These are phyloP conservation scores for Candida ipomoeae DNA, from an alignment of 805 yeast species.

Conservation along the genomic window DNA sequence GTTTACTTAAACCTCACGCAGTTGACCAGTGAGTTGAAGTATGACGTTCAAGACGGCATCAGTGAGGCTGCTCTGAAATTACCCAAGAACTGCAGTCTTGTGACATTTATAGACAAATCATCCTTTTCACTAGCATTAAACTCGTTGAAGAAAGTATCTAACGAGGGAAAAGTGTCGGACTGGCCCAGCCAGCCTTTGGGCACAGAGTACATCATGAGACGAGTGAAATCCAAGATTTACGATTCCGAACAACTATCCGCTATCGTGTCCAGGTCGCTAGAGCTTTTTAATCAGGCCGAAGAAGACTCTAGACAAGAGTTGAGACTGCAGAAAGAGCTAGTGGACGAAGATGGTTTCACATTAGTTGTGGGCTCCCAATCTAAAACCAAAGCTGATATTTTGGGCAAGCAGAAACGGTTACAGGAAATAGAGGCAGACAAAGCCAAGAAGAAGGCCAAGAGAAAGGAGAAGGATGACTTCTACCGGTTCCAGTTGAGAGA, in stretches of 20 bases:
- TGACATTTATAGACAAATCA: constrained; percentile 69
- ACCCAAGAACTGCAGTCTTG: constrained; percentile 71
- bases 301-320: constrained; percentile 53
- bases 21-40: constrained; percentile 54
- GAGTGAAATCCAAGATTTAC: constrained; percentile 32
- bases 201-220: constrained; percentile 41
- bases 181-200: constrained; percentile 41
- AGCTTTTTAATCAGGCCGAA: constrained; percentile 68
- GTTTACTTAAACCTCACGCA: constrained; percentile 46
- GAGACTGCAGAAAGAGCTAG: constrained; percentile 52
- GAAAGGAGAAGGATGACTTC: constrained; percentile 82
- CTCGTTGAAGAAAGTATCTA: constrained; percentile 51
- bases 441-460: constrained; percentile 51
- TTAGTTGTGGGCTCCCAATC: constrained; percentile 84
- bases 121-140: constrained; percentile 61
- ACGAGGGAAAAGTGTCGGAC: constrained; percentile 19
- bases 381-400: constrained; percentile 69
- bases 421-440: constrained; percentile 34
- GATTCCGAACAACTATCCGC: constrained; percentile 50
- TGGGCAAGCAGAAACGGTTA: constrained; percentile 49
- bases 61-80: constrained; percentile 38
- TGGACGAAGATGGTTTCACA: constrained; percentile 94
- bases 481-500: constrained; percentile 96
- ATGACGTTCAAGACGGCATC: constrained; percentile 20
- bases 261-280: constrained; percentile 58